Evolutionary conservation across 2,329 filamentous ascomycete species (phyloP), one percentile per base, ranked within the genome.

Genomic region (Ophioceras dolichostomum): DNA sequence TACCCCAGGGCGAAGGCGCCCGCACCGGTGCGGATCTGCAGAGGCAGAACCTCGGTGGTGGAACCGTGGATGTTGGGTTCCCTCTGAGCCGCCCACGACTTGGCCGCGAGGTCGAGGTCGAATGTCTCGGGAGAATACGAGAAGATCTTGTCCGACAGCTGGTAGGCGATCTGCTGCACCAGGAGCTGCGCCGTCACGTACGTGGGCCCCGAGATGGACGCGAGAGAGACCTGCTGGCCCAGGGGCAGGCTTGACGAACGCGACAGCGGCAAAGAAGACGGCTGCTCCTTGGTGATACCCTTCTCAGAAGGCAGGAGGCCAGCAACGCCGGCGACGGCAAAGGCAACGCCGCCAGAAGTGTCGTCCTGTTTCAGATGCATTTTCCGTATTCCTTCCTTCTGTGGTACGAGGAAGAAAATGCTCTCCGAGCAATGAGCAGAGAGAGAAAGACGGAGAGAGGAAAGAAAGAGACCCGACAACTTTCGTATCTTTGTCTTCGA

Each of bases 61-160:
- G 88, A 83, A 49, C 85, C 85, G 62, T 88, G 78, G 44, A 81
- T 76, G 65, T 98, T 98, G 55, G 70, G 67, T 54, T 86, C 79
- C 43, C 73, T 66, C 44, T 74, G 63, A 20, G 64, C 59, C 35
- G 76, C 70, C 91, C 91, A 98, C 47, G 76, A 62, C 58, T 80
- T 83, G 38, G 84, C 79, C 33, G 88, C 86, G 43, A 79, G 61
- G 57, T 96, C 89, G 45, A 98, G 73, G 55, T 93, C 84, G 53
- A 95, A 96, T 12, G 85, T 83, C 53, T 94, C 84, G 20, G 88
- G 86, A 3, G 89, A 96, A 68, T 94, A 96, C 39, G 88, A 83
- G 66, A 94, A 98, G 63, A 96, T 79, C 70, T 94, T 94, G 68
- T 96, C 88, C 39, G 89, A 96, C 43, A 98, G 72, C 45, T 84